phyloP scores from a whole-genome alignment of 78 protist species.

The Speleostelium caveatum region DNA sequence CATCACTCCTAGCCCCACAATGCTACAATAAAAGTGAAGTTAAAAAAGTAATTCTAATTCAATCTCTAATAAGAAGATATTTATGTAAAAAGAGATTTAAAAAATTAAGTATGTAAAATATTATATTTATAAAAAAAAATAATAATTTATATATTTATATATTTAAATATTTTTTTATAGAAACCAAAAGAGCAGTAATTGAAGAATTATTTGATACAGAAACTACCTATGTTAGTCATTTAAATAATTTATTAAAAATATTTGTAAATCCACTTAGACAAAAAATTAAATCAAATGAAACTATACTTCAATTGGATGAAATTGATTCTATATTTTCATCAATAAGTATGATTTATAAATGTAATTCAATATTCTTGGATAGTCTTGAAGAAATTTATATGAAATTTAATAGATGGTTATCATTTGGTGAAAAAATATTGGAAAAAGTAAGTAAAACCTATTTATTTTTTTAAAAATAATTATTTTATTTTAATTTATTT shows the following conservation, averaged over 20 bases:
- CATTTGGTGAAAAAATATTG: conserved; percentile 41
- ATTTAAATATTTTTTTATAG: conserved; percentile 1
- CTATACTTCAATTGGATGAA: conserved; percentile 12
- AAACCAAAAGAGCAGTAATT: conserved; percentile 65
- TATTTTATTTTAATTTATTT: neutral
- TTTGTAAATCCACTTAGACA: conserved; percentile 32
- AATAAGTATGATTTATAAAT: conserved; percentile 22
- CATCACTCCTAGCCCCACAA: neutral
- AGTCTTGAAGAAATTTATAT: conserved; percentile 52
- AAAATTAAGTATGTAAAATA: conserved; percentile 27
- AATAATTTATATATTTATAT: neutral
- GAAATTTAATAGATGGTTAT: conserved; percentile 59
- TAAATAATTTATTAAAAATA: conserved; percentile 34
- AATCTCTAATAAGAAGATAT: conserved; percentile 45
- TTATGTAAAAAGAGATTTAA: conserved; percentile 31
- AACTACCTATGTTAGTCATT: conserved; percentile 42
- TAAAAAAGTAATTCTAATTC: conserved; percentile 24
- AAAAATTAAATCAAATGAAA: conserved; percentile 27
- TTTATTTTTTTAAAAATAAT: neutral
- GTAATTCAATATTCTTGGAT: conserved; percentile 45
- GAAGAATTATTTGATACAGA: conserved; percentile 71
- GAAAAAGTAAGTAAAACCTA: conserved; percentile 7
- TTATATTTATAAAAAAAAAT: neutral
- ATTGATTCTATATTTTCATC: conserved; percentile 52
- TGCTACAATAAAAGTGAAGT: neutral